Conservation (phyloP, 768 basidiomycete species). For the Auriscalpium microsporum region DNA sequence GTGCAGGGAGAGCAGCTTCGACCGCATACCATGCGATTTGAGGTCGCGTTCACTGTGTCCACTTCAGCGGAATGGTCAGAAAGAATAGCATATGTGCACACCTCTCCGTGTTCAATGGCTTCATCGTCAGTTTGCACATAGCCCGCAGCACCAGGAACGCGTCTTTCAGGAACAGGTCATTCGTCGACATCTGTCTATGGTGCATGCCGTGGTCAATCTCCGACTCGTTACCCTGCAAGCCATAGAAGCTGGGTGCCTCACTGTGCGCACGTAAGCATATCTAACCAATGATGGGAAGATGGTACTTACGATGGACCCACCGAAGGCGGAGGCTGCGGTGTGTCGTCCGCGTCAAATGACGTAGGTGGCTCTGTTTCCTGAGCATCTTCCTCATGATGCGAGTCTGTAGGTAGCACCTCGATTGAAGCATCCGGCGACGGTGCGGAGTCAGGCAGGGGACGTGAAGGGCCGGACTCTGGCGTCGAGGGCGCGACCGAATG, state of each 20-base stretch:
- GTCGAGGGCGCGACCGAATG: conserved; percentile 7
- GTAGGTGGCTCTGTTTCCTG: not conserved
- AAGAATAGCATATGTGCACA: conserved; percentile 24
- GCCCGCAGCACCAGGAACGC: conserved; percentile 97
- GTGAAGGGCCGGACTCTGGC: conserved; percentile 13
- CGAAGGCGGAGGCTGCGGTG: not conserved
- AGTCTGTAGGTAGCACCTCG: not conserved
- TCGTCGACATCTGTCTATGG: conserved; percentile 49
- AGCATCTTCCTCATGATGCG: not conserved
- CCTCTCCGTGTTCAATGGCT: conserved; percentile 91
- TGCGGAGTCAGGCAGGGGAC: conserved; percentile 7
- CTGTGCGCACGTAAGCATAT: not conserved
- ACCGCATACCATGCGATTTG: conserved; percentile 95
- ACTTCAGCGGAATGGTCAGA: not conserved
- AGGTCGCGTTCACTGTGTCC: conserved; percentile 77
- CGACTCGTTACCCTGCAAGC: conserved; percentile 12
- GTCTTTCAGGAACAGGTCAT: conserved; percentile 93
- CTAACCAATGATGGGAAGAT: too few relatives aligned
- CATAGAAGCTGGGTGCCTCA: conserved; percentile 1
- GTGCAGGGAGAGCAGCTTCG: conserved; percentile 89
- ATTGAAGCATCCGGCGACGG: not conserved
- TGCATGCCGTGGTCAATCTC: conserved; percentile 1
- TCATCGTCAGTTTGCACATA: conserved; percentile 96
- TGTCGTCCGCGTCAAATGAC: not conserved
- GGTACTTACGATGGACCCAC: conserved; percentile 3